These are phyloP conservation scores for Scleroderma bovista DNA, from an alignment of 768 basidiomycete genomes.

Conservation along the genomic window DNA sequence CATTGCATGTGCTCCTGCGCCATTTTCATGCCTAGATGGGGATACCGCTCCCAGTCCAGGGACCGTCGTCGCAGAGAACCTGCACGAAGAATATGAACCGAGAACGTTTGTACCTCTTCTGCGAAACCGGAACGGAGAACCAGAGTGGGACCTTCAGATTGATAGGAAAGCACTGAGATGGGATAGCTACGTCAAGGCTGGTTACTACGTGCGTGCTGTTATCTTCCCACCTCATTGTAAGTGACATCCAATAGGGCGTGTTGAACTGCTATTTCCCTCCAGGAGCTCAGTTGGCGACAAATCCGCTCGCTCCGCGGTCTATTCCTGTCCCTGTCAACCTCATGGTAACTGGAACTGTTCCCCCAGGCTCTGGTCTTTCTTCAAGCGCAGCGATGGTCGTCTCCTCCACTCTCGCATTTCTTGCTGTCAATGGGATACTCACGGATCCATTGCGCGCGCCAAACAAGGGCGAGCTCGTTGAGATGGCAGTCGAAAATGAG, in stretches of 20 bases:
- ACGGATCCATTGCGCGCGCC: constrained; percentile 11
- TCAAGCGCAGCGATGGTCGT: constrained; percentile 91
- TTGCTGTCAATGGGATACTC: constrained; percentile 69
- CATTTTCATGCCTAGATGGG: background rate
- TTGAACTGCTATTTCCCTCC: constrained; percentile 53
- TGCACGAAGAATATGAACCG: constrained; percentile 52
- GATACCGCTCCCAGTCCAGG: constrained; percentile 34
- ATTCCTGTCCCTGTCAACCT: constrained; percentile 62
- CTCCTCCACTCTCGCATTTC: constrained; percentile 74
- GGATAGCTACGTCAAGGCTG: constrained; percentile 88
- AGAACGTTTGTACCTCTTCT: constrained; percentile 52
- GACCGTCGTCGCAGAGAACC: constrained; percentile 57
- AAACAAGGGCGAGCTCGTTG: constrained; percentile 67
- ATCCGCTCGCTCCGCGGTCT: constrained; percentile 1
- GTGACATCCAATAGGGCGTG: constrained; percentile 45
- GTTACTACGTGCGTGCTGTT: constrained; percentile 58
- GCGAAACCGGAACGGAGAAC: constrained; percentile 32
- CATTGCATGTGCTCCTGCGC: constrained; percentile 56
- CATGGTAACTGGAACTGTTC: constrained; percentile 76
- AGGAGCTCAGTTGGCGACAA: constrained; percentile 1
- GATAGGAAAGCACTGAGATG: constrained; percentile 58
- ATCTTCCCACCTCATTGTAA: background rate
- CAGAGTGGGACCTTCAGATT: constrained; percentile 72
- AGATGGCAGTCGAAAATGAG: constrained; percentile 81
- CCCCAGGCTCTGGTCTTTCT: constrained; percentile 81